Percentiles rank a stretch among this genome's conserved stretches.
Conservation (phyloP, 345 rosid species). For the Corymbia maculata region DNA sequence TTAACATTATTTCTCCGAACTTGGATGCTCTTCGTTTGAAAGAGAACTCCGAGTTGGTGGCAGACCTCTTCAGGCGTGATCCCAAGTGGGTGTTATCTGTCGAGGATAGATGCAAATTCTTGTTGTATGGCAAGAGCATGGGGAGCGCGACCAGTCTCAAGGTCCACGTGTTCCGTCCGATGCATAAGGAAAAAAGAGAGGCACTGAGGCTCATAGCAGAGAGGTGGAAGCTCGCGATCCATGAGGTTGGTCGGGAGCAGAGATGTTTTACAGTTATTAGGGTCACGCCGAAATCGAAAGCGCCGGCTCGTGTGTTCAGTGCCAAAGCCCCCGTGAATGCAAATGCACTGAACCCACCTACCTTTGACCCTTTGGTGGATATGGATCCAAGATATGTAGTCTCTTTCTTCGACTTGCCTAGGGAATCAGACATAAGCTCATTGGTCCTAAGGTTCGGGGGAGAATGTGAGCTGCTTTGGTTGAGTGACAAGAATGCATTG, state of each 20-base stretch:
- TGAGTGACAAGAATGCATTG: conserved; percentile 85
- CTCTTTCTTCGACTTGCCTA: conserved; percentile 75
- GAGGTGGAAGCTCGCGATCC: conserved; percentile 84
- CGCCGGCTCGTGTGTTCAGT: conserved; percentile 68
- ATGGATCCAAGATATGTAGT: conserved; percentile 95
- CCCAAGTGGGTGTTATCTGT: conserved; percentile 82
- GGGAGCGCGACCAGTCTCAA: conserved; percentile 30
- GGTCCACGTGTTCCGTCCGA: conserved; percentile 85
- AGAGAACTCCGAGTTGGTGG: conserved; percentile 69
- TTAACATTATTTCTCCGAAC: conserved; percentile 62
- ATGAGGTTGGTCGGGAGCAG: conserved; percentile 85
- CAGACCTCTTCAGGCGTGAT: conserved; percentile 83
- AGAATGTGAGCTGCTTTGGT: conserved; percentile 89
- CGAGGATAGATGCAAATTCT: conserved; percentile 84
- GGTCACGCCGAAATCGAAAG: conserved; percentile 63
- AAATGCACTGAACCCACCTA: conserved; percentile 31
- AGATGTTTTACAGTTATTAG: conserved; percentile 70
- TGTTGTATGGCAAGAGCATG: conserved; percentile 76
- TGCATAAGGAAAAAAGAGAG: conserved; percentile 87
- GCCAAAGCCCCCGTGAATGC: conserved; percentile 35
- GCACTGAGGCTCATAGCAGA: conserved; percentile 76
- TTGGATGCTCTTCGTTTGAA: conserved; percentile 84
- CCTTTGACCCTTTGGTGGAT: conserved; percentile 74
- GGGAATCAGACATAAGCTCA: conserved; percentile 76
- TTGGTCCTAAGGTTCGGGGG: conserved; percentile 85